Evolutionary conservation across 371 early-diverging fungal genomes (phyloP).

Genomic region (Mucor racemosus): DNA sequence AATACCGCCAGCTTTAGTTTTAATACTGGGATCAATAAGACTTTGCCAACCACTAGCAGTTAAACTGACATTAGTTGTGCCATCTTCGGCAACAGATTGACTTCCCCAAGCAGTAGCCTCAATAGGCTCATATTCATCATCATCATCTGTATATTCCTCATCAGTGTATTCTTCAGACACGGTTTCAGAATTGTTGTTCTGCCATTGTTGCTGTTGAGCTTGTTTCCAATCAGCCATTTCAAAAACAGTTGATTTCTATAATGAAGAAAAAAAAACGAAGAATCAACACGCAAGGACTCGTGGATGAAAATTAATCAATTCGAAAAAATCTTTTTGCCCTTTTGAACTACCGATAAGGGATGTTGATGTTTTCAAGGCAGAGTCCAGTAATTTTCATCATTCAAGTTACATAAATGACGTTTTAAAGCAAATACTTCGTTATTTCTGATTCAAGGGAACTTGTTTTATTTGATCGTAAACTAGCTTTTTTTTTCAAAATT

Average conservation of each 20-base stretch:
- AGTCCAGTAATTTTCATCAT: background rate
- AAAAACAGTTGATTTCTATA: background rate
- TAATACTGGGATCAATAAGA: conserved; percentile 47
- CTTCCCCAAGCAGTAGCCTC: conserved; percentile 12
- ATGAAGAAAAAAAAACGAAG: background rate
- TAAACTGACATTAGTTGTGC: conserved; percentile 34
- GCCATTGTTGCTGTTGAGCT: background rate
- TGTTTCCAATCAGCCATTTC: conserved; percentile 1
- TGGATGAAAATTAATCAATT: background rate
- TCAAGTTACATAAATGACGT: background rate
- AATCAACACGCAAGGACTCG: background rate
- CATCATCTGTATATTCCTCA: background rate
- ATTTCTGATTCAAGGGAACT: too few relatives aligned
- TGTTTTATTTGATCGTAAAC: too few relatives aligned
- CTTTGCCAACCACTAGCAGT: conserved; percentile 42
- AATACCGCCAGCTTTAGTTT: conserved; percentile 40
- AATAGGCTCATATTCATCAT: conserved; percentile 18
- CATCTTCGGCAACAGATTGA: conserved; percentile 1
- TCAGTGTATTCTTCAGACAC: background rate
- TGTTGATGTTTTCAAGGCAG: background rate
- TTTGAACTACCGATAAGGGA: background rate
- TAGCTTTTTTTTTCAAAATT: too few relatives aligned
- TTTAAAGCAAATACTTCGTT: background rate
- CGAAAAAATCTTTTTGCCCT: background rate
- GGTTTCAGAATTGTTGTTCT: background rate